Conservation (phyloP, 2,329 filamentous ascomycete species). For the Xylariomycetidae sp. region DNA sequence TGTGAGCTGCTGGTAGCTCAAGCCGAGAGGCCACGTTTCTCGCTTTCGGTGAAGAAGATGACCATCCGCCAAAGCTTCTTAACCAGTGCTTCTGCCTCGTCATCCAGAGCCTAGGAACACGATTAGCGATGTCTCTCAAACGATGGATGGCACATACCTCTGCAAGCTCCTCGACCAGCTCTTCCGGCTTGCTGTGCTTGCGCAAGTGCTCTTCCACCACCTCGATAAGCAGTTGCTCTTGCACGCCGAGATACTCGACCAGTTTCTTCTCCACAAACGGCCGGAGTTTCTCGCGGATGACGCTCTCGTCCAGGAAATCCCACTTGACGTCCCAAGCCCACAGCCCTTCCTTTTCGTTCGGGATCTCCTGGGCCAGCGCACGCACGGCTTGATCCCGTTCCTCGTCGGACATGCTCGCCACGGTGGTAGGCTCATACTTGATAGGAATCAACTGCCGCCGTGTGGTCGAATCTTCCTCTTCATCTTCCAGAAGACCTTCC, state of each 20-base stretch:
- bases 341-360: conserved; percentile 74
- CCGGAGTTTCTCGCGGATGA: conserved; percentile 78
- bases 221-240: conserved; percentile 92
- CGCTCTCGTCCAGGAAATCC: conserved; percentile 77
- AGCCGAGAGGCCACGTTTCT: conserved; percentile 78
- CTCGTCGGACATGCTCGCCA: conserved; percentile 72
- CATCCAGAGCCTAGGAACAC: conserved; percentile 67
- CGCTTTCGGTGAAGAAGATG: conserved; percentile 93
- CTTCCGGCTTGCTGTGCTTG: conserved; percentile 66
- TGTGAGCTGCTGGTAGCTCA: too few species aligned
- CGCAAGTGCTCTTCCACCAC: conserved; percentile 84
- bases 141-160: conserved; percentile 51
- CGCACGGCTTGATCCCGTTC: conserved; percentile 77
- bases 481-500: conserved; percentile 89
- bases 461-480: conserved; percentile 69
- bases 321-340: conserved; percentile 94
- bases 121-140: conserved; percentile 21
- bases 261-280: conserved; percentile 99
- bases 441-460: conserved; percentile 77
- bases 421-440: conserved; percentile 66
- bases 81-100: conserved; percentile 88
- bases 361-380: conserved; percentile 83
- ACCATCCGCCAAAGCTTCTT: conserved; percentile 98
- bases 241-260: conserved; percentile 90
- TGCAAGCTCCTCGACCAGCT: conserved; percentile 77